These are phyloP conservation scores for Colletotrichum costaricense DNA, from an alignment of 2,329 filamentous ascomycete genomes.

Conservation along the genomic window DNA sequence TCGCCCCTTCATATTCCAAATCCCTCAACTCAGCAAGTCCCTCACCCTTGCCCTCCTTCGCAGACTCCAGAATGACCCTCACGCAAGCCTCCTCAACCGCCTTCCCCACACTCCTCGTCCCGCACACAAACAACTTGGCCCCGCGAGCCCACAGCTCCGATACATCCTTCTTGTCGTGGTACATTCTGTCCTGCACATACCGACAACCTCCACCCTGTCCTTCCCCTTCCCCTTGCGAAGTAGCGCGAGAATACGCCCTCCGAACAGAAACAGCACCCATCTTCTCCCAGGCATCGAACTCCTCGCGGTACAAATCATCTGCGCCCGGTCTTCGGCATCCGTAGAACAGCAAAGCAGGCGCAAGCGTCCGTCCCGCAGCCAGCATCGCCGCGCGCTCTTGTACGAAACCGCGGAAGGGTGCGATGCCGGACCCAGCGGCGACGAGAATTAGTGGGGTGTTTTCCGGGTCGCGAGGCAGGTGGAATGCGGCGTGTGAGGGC, in stretches of 20 bases:
- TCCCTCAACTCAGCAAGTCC: slow-evolving; percentile 9
- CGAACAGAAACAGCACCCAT: slow-evolving; percentile 65
- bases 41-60: slow-evolving; percentile 44
- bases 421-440: slow-evolving; percentile 54
- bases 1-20: slow-evolving; percentile 52
- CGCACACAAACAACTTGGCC: slow-evolving; percentile 71
- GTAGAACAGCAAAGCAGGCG: slow-evolving; percentile 60
- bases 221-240: slow-evolving; percentile 1
- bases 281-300: slow-evolving; percentile 58
- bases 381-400: slow-evolving; percentile 51
- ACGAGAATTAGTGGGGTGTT: slow-evolving; percentile 55
- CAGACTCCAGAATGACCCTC: slow-evolving; percentile 35
- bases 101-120: slow-evolving; percentile 58
- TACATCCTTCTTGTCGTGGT: slow-evolving; percentile 45
- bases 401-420: slow-evolving; percentile 39
- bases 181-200: slow-evolving; percentile 60
- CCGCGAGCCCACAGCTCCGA: slow-evolving; percentile 48
- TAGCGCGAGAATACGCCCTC: slow-evolving; percentile 62
- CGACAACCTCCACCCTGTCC: slow-evolving; percentile 56
- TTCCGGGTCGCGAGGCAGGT: slow-evolving; percentile 50
- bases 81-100: slow-evolving; percentile 49
- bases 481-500: slow-evolving; percentile 52
- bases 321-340: slow-evolving; percentile 54
- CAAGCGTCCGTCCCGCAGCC: slow-evolving; percentile 50
- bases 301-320: slow-evolving; percentile 58